These are phyloP conservation scores for Xylariaceae sp. DNA, from an alignment of 2,329 filamentous ascomycete genomes.

Conservation along the genomic window DNA sequence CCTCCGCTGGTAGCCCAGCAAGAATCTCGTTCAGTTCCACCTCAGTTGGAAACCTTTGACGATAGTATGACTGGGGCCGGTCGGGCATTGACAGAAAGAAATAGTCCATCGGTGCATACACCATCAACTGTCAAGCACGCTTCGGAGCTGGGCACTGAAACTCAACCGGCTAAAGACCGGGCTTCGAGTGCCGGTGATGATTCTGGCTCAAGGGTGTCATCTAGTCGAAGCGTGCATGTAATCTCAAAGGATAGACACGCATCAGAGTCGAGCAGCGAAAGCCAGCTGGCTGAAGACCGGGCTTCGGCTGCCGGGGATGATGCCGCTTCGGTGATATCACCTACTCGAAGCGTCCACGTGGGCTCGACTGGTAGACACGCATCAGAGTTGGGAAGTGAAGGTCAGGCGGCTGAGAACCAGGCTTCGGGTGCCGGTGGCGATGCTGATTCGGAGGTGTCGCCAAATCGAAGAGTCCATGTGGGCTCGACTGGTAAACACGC, in stretches of 20 bases:
- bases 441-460: background rate
- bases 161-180: background rate
- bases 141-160: background rate
- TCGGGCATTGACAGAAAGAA: constrained; percentile 35
- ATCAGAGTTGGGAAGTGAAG: background rate
- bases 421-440: background rate
- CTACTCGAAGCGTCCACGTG: background rate
- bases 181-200: background rate
- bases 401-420: background rate
- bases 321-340: constrained; percentile 13
- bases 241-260: constrained; percentile 3
- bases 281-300: background rate
- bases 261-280: constrained; percentile 2
- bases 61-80: constrained; percentile 37
- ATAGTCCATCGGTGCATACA: constrained; percentile 16
- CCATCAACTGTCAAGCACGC: background rate
- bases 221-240: background rate
- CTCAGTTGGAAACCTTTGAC: constrained; percentile 22
- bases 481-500: background rate
- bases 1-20: constrained; percentile 17
- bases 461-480: background rate
- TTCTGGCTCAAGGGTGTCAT: background rate
- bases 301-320: constrained; percentile 13
- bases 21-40: constrained; percentile 20
- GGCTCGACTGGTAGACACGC: background rate